Percentiles rank a stretch among this genome's conserved stretches.
phyloP scores from a whole-genome alignment of 495 filamentous ascomycete genomes.

The Aspergillus incahuasiensis region DNA sequence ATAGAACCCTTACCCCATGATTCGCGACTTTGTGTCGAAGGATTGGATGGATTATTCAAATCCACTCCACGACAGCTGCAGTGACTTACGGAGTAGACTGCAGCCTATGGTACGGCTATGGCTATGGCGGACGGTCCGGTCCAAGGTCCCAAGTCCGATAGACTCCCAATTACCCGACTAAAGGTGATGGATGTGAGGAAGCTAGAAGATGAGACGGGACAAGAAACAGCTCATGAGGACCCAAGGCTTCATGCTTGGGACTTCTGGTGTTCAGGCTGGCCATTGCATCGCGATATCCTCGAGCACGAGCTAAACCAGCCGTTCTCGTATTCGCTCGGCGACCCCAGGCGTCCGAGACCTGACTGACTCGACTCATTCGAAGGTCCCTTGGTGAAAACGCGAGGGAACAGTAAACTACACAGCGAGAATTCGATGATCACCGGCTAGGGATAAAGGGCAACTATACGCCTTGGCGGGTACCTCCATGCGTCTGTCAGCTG shows the following conservation, averaged over 20 bases:
- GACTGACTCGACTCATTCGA: too few species aligned
- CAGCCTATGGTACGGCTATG: not conserved
- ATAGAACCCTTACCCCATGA: not conserved
- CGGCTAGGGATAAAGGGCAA: not conserved
- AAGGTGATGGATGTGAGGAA: not conserved
- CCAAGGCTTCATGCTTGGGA: not conserved
- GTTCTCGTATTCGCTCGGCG: not conserved
- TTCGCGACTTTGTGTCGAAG: not conserved
- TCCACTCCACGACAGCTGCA: not conserved
- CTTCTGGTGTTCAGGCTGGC: not conserved
- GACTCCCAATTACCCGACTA: not conserved
- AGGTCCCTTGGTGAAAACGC: too few species aligned
- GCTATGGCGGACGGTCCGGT: not conserved
- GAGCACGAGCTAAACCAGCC: not conserved
- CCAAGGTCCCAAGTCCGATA: not conserved
- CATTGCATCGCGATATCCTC: not conserved
- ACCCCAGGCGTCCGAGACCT: too few species aligned
- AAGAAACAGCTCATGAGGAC: not conserved
- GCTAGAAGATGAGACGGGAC: not conserved
- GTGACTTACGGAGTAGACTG: too few species aligned
- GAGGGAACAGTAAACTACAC: not conserved
- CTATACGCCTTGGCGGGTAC: not conserved
- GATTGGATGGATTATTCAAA: not conserved
- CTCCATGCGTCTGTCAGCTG: not conserved
- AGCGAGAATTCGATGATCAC: not conserved